Conservation (phyloP, 176 grass and related monocot genomes). For the Ensete ventricosum region DNA sequence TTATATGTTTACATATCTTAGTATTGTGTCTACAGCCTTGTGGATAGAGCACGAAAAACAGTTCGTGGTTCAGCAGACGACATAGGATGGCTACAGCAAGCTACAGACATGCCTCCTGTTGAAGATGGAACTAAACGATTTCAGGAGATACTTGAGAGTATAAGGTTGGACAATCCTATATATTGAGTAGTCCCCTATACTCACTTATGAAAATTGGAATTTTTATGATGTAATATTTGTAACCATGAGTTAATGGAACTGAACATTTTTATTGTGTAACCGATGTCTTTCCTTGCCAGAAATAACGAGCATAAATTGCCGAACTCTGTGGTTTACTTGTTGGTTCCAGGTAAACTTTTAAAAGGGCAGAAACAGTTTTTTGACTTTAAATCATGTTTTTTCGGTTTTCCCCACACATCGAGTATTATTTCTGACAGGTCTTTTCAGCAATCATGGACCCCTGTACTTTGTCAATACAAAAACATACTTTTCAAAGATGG, state of each 20-base stretch:
- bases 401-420: background rate
- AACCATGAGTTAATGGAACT: background rate
- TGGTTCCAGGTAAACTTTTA: conserved; percentile 56
- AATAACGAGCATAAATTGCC: conserved; percentile 83
- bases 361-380: background rate
- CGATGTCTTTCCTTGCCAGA: conserved; percentile 27
- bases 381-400: conserved; percentile 18
- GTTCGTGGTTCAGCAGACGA: conserved; percentile 80
- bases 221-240: background rate
- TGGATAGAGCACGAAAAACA: conserved; percentile 70
- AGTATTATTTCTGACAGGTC: conserved; percentile 29
- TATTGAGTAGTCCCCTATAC: background rate
- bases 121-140: conserved; percentile 73
- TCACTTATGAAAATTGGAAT: background rate
- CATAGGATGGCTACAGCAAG: conserved; percentile 74
- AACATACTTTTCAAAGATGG: conserved; percentile 83
- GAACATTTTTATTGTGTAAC: background rate
- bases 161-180: conserved; percentile 43
- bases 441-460: conserved; percentile 90
- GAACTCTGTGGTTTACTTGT: conserved; percentile 79
- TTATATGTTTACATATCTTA: background rate
- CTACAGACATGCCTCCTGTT: conserved; percentile 42
- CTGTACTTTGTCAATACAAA: conserved; percentile 96
- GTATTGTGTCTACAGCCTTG: conserved; percentile 40
- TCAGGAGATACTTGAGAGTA: conserved; percentile 55